Percentiles rank a stretch among this genome's conserved stretches.
Evolutionary conservation across 805 yeast genomes (phyloP).

Genomic region (Wickerhamiella galacta): DNA sequence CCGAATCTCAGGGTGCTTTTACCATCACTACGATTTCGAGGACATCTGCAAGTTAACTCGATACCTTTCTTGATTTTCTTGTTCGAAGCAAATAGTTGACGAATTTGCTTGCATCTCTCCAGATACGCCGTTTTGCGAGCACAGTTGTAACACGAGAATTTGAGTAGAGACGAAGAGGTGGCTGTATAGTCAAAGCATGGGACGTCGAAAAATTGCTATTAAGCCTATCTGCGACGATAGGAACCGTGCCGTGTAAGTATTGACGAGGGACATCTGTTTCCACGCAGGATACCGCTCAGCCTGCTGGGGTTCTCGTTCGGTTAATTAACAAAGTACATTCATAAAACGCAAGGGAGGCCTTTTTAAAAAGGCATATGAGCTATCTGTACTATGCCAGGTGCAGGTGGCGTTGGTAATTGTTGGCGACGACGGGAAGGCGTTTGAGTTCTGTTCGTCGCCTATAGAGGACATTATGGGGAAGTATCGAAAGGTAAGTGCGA

Average conservation of each 20-base stretch:
- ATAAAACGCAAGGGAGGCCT: constrained; percentile 89
- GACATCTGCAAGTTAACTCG: no score
- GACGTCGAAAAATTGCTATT: constrained; percentile 89
- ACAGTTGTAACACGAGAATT: no score
- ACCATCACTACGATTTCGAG: no score
- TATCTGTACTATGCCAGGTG: constrained; percentile 80
- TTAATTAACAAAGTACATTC: constrained; percentile 37
- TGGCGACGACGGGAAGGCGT: constrained; percentile 60
- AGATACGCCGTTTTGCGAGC: no score
- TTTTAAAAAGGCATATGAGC: constrained; percentile 64
- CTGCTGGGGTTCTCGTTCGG: not conserved
- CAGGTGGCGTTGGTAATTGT: constrained; percentile 82
- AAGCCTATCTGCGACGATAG: constrained; percentile 84
- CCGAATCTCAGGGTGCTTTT: no score
- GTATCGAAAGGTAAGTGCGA: constrained; percentile 20
- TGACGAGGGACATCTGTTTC: not conserved
- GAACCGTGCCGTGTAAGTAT: constrained; percentile 32
- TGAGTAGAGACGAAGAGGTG: no score
- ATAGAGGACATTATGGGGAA: constrained; percentile 33
- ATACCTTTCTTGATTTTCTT: no score
- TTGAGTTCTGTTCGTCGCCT: constrained; percentile 66
- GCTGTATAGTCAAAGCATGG: no score
- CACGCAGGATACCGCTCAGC: not conserved
- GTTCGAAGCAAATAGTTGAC: no score
- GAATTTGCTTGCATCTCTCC: no score